Conservation (phyloP, 805 yeast genomes). For the Zygotorulaspora sp. region DNA sequence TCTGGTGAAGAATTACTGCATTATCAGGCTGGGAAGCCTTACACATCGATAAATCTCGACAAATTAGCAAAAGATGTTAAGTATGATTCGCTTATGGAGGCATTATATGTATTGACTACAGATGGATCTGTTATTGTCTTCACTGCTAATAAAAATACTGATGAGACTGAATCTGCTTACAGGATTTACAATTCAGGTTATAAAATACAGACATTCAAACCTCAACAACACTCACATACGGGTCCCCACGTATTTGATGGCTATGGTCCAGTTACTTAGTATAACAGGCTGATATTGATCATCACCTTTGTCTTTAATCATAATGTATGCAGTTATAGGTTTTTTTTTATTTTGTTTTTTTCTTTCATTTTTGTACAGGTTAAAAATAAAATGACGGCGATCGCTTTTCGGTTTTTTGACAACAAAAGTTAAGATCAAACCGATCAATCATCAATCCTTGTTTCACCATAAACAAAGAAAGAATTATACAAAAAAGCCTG, state of each 20-base stretch:
- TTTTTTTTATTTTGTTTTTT: too few relatives aligned
- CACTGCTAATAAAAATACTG: not conserved
- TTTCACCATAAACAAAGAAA: constrained; percentile 5
- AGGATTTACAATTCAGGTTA: constrained; percentile 4
- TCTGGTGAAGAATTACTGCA: not conserved
- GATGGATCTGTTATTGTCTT: constrained; percentile 18
- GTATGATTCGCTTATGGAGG: constrained; percentile 10
- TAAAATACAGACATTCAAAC: not conserved
- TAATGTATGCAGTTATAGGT: too few relatives aligned
- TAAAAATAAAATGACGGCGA: not conserved
- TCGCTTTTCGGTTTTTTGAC: not conserved
- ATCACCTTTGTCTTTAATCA: too few relatives aligned
- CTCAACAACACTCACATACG: not conserved
- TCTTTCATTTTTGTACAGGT: constrained; percentile 1
- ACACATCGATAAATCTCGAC: constrained; percentile 12
- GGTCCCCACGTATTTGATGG: not conserved
- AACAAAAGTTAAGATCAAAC: not conserved
- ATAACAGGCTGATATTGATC: too few relatives aligned
- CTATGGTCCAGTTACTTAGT: too few relatives aligned
- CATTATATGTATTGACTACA: constrained; percentile 12
- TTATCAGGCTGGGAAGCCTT: constrained; percentile 5
- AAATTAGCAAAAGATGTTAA: constrained; percentile 12
- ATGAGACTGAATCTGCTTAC: not conserved
- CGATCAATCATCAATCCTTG: constrained; percentile 6
- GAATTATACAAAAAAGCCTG: not conserved